These are phyloP conservation scores for Cyberlindnera mrakii DNA, from an alignment of 805 yeast genomes.

Conservation along the genomic window DNA sequence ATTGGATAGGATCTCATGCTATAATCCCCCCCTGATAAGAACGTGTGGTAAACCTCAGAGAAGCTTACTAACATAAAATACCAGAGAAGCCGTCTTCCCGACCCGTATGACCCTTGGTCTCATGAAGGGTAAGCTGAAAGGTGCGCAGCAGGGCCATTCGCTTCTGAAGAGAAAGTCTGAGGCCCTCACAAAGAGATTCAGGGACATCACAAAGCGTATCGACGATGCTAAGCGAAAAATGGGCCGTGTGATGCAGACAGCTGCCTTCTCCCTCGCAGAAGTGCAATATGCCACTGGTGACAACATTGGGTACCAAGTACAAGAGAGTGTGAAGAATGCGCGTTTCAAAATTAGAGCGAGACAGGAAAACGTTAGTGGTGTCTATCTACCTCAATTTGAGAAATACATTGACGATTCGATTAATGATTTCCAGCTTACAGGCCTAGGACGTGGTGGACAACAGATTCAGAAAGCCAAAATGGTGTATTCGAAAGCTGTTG, in stretches of 20 bases:
- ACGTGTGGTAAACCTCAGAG: constrained; percentile 1
- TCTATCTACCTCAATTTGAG: constrained; percentile 87
- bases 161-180: constrained; percentile 92
- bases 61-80: too few relatives aligned
- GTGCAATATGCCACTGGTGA: constrained; percentile 97
- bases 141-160: constrained; percentile 95
- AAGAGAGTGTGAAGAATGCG: constrained; percentile 86
- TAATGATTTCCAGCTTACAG: constrained; percentile 94
- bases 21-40: too few relatives aligned
- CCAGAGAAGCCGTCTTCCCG: constrained; percentile 92
- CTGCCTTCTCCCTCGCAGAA: constrained; percentile 95
- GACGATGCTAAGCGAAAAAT: constrained; percentile 84
- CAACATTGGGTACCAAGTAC: constrained; percentile 91
- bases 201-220: constrained; percentile 90
- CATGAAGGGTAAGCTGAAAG: constrained; percentile 94
- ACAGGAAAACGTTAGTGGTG: constrained; percentile 97
- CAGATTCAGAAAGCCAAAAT: constrained; percentile 92
- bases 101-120: constrained; percentile 95
- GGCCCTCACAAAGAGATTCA: constrained; percentile 91
- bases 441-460: constrained; percentile 97
- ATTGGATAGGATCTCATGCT: too few relatives aligned
- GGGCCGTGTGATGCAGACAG: constrained; percentile 98
- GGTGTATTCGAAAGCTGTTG: constrained; percentile 94
- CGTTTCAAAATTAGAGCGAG: constrained; percentile 86
- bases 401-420: constrained; percentile 75